phyloP scores from a whole-genome alignment of 129 eudicot genomes.

The Heracleum sosnowskyi region DNA sequence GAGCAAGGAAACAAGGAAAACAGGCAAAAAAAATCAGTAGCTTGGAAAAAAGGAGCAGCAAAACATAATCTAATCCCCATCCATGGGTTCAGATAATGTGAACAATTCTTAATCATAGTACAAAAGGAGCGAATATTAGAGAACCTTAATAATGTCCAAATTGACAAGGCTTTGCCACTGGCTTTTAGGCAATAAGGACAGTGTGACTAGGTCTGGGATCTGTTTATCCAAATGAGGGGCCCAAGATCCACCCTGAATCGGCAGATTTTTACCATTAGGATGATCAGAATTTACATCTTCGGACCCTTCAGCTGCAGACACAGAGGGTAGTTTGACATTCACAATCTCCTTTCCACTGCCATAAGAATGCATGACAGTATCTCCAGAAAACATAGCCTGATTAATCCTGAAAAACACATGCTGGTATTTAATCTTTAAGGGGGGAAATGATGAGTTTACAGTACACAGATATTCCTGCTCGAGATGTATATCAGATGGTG shows the following conservation, averaged over 20 bases:
- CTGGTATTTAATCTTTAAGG: background rate
- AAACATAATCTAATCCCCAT: background rate
- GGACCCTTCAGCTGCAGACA: slow-evolving; percentile 43
- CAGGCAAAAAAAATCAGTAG: background rate
- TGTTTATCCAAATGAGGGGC: slow-evolving; percentile 28
- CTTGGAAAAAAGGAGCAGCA: background rate
- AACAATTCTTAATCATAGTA: background rate
- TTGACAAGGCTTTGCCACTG: slow-evolving; percentile 98
- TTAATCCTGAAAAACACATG: slow-evolving; percentile 55
- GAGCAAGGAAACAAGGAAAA: slow-evolving; percentile 10
- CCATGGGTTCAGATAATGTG: background rate
- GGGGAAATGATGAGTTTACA: background rate
- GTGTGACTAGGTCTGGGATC: slow-evolving; percentile 86
- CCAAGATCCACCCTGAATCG: slow-evolving; percentile 21
- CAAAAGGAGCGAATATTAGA: background rate
- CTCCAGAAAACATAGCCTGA: slow-evolving; percentile 88
- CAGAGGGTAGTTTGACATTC: slow-evolving; percentile 68
- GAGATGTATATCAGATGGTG: background rate
- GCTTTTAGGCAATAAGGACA: slow-evolving; percentile 84
- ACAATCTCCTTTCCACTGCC: slow-evolving; percentile 88
- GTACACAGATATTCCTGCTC: background rate
- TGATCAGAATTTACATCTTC: slow-evolving; percentile 29
- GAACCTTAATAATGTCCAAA: slow-evolving; percentile 77
- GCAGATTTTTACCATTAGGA: slow-evolving; percentile 13
- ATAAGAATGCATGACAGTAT: slow-evolving; percentile 31